Base-by-base conservation (phyloP, 2,329 filamentous ascomycete genomes). In the Arthrinium phaeospermum region DNA sequence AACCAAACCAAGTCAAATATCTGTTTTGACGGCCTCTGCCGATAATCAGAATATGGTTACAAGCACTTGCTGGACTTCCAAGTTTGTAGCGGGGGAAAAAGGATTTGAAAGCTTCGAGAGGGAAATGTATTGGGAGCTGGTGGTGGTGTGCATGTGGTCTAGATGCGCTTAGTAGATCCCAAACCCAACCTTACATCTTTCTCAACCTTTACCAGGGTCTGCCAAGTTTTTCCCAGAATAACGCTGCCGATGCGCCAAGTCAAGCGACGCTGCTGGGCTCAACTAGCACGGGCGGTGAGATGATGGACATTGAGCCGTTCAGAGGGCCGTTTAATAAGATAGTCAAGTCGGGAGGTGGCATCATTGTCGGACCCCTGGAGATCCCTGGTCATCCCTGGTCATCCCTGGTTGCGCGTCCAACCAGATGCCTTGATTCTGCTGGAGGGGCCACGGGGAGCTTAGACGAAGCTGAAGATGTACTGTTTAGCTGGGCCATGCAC, bases 291-390 rank as follows among this genome's bases (percentile, higher is more conserved):
- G 57, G 57, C 57, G 57, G 57, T 64, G 34, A 64, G 22, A 64
- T 41, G 57, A 22, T 41, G 34, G 30, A 64, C 57, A 64, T n/a
- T 41, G 57, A 64, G 34, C 57, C 57, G 57, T 64, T 64, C 57
- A 64, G 12, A n/a, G 57, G 41, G 34, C 57, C 57, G 57, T 64
- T 64, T 41, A n/a, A 64, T 41, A 64, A 64, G 34, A 64, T 41
- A 41, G 57, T n/a, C 57, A 64, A 24, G 57, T n/a, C 30, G 57
- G 34, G 19, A 41, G 57, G 34, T 64, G 34, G 57, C 57, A 64
- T 64, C 57, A 64, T 64, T 64, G n/a, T 64, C 57, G 57, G 57
- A n/a, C 34, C 57, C 57, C 57, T 64, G 57, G 57, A 64, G 57
- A 64, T 64, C 57, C 57, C 8, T 14, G 57, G 4, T 4, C 34